These are phyloP conservation scores for Moesziomyces parantarcticus DNA, from an alignment of 1,284 basidiomycete species.

Conservation along the genomic window DNA sequence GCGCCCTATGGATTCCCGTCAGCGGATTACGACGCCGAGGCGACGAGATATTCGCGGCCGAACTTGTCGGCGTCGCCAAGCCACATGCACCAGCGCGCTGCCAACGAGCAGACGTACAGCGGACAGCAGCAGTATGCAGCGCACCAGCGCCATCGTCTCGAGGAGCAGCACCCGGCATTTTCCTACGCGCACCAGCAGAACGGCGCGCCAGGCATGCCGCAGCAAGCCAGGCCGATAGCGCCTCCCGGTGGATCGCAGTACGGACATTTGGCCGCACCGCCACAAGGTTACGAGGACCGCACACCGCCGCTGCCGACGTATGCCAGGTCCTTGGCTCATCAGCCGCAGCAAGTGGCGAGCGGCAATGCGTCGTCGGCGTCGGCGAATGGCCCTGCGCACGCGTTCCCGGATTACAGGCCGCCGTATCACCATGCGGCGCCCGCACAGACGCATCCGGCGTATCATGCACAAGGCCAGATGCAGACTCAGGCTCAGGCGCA, in stretches of 20 bases:
- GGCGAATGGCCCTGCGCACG: not conserved
- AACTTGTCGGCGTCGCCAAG: constrained; percentile 13
- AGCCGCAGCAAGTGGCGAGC: constrained; percentile 7
- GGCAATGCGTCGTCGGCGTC: no score
- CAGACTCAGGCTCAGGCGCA: constrained; percentile 1
- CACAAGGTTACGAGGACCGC: constrained; percentile 12
- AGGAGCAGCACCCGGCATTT: not conserved
- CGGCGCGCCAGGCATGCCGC: no score
- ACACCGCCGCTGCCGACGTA: constrained; percentile 35
- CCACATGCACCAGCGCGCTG: constrained; percentile 2
- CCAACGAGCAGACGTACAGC: constrained; percentile 1
- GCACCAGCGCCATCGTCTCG: not conserved
- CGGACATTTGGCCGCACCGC: constrained; percentile 21
- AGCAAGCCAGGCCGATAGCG: no score
- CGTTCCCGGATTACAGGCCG: constrained; percentile 25
- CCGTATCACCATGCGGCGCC: constrained; percentile 31
- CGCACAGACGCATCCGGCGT: constrained; percentile 7
- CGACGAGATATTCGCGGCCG: constrained; percentile 13
- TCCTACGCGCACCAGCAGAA: no score
- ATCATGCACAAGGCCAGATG: constrained; percentile 1
- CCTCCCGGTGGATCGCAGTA: constrained; percentile 15
- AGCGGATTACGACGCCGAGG: constrained; percentile 7
- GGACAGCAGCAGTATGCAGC: not conserved
- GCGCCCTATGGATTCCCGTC: constrained; percentile 1
- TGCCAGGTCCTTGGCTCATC: constrained; percentile 18